Base-by-base conservation (phyloP, 345 rosid species). In the Pugionium cornutum region DNA sequence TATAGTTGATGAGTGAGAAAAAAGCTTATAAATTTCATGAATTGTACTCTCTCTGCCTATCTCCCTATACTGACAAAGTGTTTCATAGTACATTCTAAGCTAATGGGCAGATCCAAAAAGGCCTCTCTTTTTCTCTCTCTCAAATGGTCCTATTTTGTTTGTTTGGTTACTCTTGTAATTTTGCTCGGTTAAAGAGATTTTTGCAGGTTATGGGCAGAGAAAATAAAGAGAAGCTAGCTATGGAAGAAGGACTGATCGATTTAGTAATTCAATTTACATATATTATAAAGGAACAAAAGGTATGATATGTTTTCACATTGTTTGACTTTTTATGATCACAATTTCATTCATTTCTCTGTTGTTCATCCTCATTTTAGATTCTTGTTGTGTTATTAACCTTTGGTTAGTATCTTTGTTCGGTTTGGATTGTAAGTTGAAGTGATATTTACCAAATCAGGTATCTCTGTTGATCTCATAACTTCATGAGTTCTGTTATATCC, bases 191-290 rank as follows among this genome's bases (percentile, higher is more conserved):
- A 73, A 73, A 73, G 70, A 66, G 77, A 36, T 29, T 64, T 72
- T 74, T 74, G 73, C 77, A 74, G 73, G 77, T 73, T 66, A 73
- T 73, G 77, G 77, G 77, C 77, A 73, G 77, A 46, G 57, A 45
- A 35, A 58, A 72, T 58, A 65, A 72, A 72, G 76, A 72, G 66
- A 72, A 65, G 71, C 76, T 66, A 18, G 18, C 18, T 18, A 58
- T 58, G 62, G 76, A 72, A 54, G 62, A 52, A 65, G 1, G 76
- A 72, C 76, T 58, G 71, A 58, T 65, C 67, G 49, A 72, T 48
- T 18, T 58, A 51, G 36, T 66, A 41, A 65, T 43, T 51, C 53
- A 57, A 57, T 56, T 41, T 18, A 18, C 18, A 18, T 18, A 31
- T 55, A 48, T n/a, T 48, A 64, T 40, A 65, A 18, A 18, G 18